Base-by-base conservation (phyloP, 2,329 filamentous ascomycete species). In the Neofusicoccum umdonicola region DNA sequence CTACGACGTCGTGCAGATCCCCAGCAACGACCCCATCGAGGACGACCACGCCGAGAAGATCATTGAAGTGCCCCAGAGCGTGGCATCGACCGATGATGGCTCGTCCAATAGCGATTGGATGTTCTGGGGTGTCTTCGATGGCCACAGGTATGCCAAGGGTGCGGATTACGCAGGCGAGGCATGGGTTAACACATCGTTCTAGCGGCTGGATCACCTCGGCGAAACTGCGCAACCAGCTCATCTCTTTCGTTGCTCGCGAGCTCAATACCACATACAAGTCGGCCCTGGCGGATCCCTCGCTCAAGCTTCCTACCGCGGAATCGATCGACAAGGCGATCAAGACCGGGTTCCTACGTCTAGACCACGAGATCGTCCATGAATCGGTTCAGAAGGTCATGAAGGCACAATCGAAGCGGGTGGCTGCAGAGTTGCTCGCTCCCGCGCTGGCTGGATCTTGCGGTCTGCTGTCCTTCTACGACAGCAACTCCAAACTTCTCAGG, bases 71-170 rank as follows among this genome's bases (percentile, higher is more conserved):
- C 90, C 92, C 4, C 84, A 85, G 62, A 83, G 81, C 57, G 81
- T 85, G 44, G 82, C 84, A 31, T 82, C 83, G 15, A 81, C 82
- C 7, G 81, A 85, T 71, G 79, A 85, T 74, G 79, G 84, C 42
- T 83, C 84, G 15, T 69, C 83, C 17, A 87, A 83, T 66, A 91
- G 86, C 67, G 96, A 99, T 78, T 99, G 95, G 95, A 98, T 98
- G 93, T 99, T 99, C 77, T 99, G 96, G 95, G 95, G 93, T 65
- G 93, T 99, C 17, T 99, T 98, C 77, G 95, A 99, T 74, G 95
- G 95, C 0, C 95, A 99, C 78, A 92, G 91, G 92, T 94, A 81
- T 60, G 56, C 9, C 42, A 47, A 60, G 41, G 41, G 9, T 60
- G 56, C 44, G 5, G 78, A 86, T 11, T 34, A 4, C 8, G 12